Evolutionary conservation across 768 basidiomycete species (phyloP), one percentile per base, ranked within the genome.

Genomic region (Guyanaporus albipodus): DNA sequence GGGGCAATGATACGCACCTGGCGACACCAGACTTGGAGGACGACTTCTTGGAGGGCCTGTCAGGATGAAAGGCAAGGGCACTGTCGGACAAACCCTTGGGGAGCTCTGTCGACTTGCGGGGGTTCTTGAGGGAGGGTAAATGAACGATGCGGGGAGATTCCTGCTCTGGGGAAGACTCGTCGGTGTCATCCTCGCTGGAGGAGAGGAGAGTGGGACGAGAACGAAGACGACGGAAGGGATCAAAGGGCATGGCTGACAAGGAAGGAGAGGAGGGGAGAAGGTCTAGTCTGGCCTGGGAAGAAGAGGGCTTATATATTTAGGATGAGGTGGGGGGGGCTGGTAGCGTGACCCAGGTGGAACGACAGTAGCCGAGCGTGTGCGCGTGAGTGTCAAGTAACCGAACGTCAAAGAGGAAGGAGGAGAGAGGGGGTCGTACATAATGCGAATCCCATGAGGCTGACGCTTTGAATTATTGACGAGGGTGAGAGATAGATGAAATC

Each of bases 141-240:
- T 46, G 59, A 7, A 50, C 8, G 36, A 42, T 36, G 3, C 11
- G 58, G 2, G 29, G 42, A 6, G 8, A 39, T 33, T 22, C 39
- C 26, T 34, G 44, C 19, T 62, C 53, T 0, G 55, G 60, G 0
- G 62, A 56, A 11, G 52, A 56, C 9, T 40, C 46, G 17, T 66
- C 66, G 11, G 42, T 66, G 53, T 63, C 63, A 2, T 57, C 44
- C 39, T 66, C 59, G n/a, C 26, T 44, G 0, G 52, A 29, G 0
- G 50, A 11, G 2, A 38, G 35, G 15, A 9, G 33, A 12, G 15
- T 15, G 22, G 15, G 49, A 35, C 61, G 53, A 8, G 31, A 48
- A 9, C 63, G 66, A 17, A 63, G 38, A 17, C 55, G 66, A 15
- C 57, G 63, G 45, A 63, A 50, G 28, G 48, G 50, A 17, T 53